A percentile compares a stretch with the other conserved stretches of the same genome.
Evolutionary conservation across 2,329 filamentous ascomycete genomes (phyloP).

Genomic region (Beauveria medogensis): DNA sequence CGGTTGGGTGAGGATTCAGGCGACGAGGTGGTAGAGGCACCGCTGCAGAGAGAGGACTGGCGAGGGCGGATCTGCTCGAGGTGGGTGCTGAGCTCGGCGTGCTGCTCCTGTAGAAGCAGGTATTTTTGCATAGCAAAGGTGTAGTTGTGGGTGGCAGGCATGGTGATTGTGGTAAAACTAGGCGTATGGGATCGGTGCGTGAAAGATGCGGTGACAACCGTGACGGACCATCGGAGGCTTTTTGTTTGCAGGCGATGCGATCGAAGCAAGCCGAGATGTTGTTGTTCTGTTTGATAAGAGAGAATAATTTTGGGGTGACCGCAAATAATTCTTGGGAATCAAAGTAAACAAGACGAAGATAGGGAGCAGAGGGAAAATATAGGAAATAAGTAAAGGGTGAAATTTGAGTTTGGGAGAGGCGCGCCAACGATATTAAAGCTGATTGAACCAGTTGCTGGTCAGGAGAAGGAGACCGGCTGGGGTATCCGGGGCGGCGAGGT

Average conservation of each 20-base stretch:
- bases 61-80: constrained; percentile 43
- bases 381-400: not conserved
- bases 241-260: not conserved
- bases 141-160: constrained; percentile 27
- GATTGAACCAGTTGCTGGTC: not conserved
- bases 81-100: constrained; percentile 43
- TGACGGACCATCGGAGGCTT: constrained; percentile 26
- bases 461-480: not conserved
- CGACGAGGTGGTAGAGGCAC: constrained; percentile 28
- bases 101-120: constrained; percentile 44
- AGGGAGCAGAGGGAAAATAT: not conserved
- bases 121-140: constrained; percentile 47
- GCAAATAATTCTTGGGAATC: not conserved
- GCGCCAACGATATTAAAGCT: constrained; percentile 4
- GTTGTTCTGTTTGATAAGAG: not conserved
- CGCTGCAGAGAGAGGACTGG: constrained; percentile 23
- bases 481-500: not conserved
- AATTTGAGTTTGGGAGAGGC: constrained; percentile 3
- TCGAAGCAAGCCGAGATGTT: not conserved
- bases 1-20: constrained; percentile 53
- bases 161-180: constrained; percentile 15
- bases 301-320: not conserved
- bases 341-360: not conserved
- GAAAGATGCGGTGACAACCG: constrained; percentile 20
- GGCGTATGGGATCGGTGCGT: constrained; percentile 16